These are phyloP conservation scores for Evernia prunastri DNA, from an alignment of 495 filamentous ascomycete species.

Conservation along the genomic window DNA sequence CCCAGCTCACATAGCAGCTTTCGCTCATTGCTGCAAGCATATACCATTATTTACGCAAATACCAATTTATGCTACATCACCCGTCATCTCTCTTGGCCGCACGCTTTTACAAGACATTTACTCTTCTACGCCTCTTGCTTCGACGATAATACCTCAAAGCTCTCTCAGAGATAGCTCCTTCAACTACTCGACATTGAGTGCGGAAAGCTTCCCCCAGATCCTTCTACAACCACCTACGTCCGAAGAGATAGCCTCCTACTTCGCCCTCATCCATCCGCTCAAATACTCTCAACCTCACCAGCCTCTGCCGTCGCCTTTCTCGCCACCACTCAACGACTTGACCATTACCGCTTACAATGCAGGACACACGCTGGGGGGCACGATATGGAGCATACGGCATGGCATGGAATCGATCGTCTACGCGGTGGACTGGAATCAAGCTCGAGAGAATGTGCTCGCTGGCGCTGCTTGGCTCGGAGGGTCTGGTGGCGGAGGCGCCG, in stretches of 20 bases:
- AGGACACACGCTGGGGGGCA: conserved; percentile 90
- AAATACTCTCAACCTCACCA: conserved; percentile 97
- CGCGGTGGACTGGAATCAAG: conserved; percentile 96
- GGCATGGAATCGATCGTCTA: conserved; percentile 96
- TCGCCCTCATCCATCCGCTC: conserved; percentile 82
- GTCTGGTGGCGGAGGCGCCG: conserved; percentile 70
- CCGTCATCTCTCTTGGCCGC: conserved; percentile 86
- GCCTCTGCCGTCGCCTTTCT: conserved; percentile 76
- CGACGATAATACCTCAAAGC: conserved; percentile 64
- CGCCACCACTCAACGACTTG: conserved; percentile 81
- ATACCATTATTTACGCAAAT: conserved; percentile 87
- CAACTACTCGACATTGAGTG: conserved; percentile 30
- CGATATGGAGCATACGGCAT: conserved; percentile 98
- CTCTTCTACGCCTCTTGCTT: conserved; percentile 76
- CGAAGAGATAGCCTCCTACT: conserved; percentile 88
- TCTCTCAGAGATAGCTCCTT: conserved; percentile 62
- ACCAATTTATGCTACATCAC: conserved; percentile 91
- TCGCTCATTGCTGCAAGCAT: conserved; percentile 94
- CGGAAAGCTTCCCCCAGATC: conserved; percentile 43
- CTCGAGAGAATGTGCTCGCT: conserved; percentile 82
- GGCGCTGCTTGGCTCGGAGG: conserved; percentile 91
- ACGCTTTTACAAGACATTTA: conserved; percentile 91
- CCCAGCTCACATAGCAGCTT: conserved; percentile 81
- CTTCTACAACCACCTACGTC: conserved; percentile 72
- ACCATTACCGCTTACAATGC: conserved; percentile 96